These are phyloP conservation scores for Chenopodium album DNA, from an alignment of 148 eudicot genomes.

Conservation along the genomic window DNA sequence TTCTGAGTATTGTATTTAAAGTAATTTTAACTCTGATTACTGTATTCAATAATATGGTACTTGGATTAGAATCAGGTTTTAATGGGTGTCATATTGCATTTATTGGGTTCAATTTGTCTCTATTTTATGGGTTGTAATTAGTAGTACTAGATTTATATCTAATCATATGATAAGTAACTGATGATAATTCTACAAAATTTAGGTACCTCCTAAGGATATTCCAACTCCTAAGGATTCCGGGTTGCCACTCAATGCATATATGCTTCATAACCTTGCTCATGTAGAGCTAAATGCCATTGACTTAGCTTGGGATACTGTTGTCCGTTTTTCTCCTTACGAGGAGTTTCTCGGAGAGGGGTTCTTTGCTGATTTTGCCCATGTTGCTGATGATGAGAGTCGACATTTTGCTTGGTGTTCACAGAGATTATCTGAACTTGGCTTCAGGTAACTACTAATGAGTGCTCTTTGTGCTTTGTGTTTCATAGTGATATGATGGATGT, in stretches of 20 bases:
- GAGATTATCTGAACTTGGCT: constrained; percentile 83
- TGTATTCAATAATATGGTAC: too few relatives aligned
- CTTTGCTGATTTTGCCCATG: constrained; percentile 91
- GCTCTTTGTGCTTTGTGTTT: not conserved
- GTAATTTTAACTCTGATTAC: too few relatives aligned
- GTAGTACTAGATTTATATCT: not conserved
- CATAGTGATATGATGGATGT: not conserved
- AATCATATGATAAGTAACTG: constrained; percentile 2
- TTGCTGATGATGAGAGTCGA: constrained; percentile 98
- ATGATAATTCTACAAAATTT: constrained; percentile 11
- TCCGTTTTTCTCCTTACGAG: constrained; percentile 74
- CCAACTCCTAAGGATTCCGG: constrained; percentile 78
- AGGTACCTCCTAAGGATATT: constrained; percentile 85
- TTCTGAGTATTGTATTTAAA: too few relatives aligned
- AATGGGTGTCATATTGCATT: not conserved
- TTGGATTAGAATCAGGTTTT: not conserved
- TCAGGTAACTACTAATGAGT: constrained; percentile 41
- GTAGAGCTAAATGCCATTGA: constrained; percentile 96
- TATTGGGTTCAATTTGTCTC: not conserved
- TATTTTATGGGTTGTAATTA: not conserved
- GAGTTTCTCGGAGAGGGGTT: constrained; percentile 76
- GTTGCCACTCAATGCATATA: constrained; percentile 84
- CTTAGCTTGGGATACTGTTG: constrained; percentile 97
- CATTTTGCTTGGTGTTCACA: constrained; percentile 98
- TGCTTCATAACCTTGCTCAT: constrained; percentile 98